Base-by-base conservation (phyloP, 2,329 filamentous ascomycete species). In the Purpureocillium takamizusanense region DNA sequence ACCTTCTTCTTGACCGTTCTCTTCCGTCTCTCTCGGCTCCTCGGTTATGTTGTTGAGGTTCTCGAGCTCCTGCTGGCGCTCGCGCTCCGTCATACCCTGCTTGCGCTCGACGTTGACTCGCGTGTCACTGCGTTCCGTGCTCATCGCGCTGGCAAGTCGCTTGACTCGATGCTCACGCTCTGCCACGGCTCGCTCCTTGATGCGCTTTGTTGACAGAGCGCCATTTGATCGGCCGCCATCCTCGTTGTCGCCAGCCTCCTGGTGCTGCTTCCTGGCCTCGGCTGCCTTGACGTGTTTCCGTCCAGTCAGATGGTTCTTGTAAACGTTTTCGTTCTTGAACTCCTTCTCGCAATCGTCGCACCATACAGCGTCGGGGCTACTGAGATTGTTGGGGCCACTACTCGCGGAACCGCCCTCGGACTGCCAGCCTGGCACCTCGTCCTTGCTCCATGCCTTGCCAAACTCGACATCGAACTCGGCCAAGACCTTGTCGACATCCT, bases 81-180 rank as follows among this genome's bases (percentile, higher is more conserved):
- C 92, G 25, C 88, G 81, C 56, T 97, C 90, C 3, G 92, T 98
- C 88, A 98, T 95, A 47, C 90, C 90, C 58, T 94, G 87, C 60
- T 87, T 92, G 37, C 92, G 84, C 70, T 98, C 94, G 10, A 97
- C 88, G 53, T 98, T 97, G 51, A 92, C 83, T 35, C 85, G 78
- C 0, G 92, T 97, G 54, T 95, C 90, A 59, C 83, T 76, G 41
- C 90, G 83, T 56, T 95, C 86, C 12, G 83, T 84, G 56, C 85
- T 82, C 78, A 98, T 92, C 4, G 84, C 78, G 35, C 81, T 75
- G 9, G 86, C 79, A 7, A 98, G 72, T 38, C 83, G 83, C 55
- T 82, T 84, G 37, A 95, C 75, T 14, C 87, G 78, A 59, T 83
- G 83, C 57, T 98, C 92, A 39, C 88, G 81, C 56, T 92, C 86